These are phyloP conservation scores for Thalassiosira exigua DNA, from an alignment of 352 stramenopile genomes.

Conservation along the genomic window DNA sequence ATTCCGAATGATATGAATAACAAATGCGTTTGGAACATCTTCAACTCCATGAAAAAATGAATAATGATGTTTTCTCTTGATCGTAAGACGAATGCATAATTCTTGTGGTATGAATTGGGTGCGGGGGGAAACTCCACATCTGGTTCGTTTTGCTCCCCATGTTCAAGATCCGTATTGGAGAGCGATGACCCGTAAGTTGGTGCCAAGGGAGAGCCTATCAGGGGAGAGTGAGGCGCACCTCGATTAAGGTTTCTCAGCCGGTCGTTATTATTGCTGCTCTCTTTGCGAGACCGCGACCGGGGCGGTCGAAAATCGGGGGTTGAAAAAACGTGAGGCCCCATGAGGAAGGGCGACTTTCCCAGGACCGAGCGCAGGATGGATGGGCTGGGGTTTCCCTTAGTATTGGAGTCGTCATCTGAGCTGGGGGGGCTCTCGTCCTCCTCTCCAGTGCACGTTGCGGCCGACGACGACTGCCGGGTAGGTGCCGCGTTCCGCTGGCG, in stretches of 20 bases:
- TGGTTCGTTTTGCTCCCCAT: conserved; percentile 2
- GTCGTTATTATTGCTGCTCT: background rate
- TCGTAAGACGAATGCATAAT: conserved; percentile 31
- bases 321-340: conserved; percentile 37
- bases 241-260: background rate
- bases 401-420: conserved; percentile 24
- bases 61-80: conserved; percentile 36
- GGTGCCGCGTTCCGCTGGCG: conserved; percentile 15
- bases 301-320: conserved; percentile 1
- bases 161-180: conserved; percentile 32
- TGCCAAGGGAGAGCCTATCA: background rate
- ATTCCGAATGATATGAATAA: conserved; percentile 25
- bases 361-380: conserved; percentile 14
- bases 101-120: conserved; percentile 4
- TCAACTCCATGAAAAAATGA: conserved; percentile 37
- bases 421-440: conserved; percentile 8
- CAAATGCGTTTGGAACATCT: conserved; percentile 24
- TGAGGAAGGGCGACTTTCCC: conserved; percentile 22
- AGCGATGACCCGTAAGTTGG: conserved; percentile 7
- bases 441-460: background rate
- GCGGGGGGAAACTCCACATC: background rate
- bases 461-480: background rate
- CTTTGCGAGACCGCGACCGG: conserved; percentile 8
- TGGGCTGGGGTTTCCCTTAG: background rate
- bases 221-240: background rate